These are phyloP conservation scores for Neurospora sp. DNA, from an alignment of 495 filamentous ascomycete species.

Conservation along the genomic window DNA sequence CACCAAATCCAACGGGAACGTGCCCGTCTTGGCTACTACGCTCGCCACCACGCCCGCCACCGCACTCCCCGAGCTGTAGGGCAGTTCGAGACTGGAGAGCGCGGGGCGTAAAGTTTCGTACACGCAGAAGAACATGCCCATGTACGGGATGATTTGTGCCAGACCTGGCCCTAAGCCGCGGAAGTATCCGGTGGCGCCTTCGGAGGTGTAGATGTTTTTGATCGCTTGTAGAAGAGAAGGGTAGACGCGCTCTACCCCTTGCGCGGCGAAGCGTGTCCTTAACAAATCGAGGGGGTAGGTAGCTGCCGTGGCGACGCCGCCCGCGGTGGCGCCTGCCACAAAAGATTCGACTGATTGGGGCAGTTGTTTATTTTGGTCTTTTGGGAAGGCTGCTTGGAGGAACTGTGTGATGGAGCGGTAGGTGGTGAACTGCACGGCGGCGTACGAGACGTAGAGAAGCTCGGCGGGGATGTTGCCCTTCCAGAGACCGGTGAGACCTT, in stretches of 20 bases:
- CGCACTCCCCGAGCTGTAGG: slow-evolving; percentile 71
- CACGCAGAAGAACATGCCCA: slow-evolving; percentile 88
- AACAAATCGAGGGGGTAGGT: slow-evolving; percentile 94
- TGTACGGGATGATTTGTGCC: slow-evolving; percentile 83
- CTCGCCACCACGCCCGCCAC: slow-evolving; percentile 69
- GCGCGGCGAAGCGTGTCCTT: slow-evolving; percentile 89
- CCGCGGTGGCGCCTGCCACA: slow-evolving; percentile 68
- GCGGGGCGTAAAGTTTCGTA: slow-evolving; percentile 64
- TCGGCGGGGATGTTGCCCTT: slow-evolving; percentile 97
- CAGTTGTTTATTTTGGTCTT: slow-evolving; percentile 25
- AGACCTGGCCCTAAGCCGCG: slow-evolving; percentile 72
- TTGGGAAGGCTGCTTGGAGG: slow-evolving; percentile 35
- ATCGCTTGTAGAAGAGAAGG: slow-evolving; percentile 54
- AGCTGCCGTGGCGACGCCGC: slow-evolving; percentile 64
- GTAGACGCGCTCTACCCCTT: slow-evolving; percentile 80
- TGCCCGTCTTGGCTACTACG: slow-evolving; percentile 72
- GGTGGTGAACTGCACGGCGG: slow-evolving; percentile 79
- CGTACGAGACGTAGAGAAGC: slow-evolving; percentile 83
- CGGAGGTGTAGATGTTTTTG: slow-evolving; percentile 57
- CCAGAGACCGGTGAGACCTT: slow-evolving; percentile 85
- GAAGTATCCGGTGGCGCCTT: slow-evolving; percentile 75
- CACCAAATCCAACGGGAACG: slow-evolving; percentile 91
- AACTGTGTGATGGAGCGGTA: slow-evolving; percentile 63
- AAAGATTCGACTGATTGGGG: slow-evolving; percentile 56
- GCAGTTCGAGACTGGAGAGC: slow-evolving; percentile 44